Conservation (phyloP, 805 yeast species). For the Yarrowia osloensis region DNA sequence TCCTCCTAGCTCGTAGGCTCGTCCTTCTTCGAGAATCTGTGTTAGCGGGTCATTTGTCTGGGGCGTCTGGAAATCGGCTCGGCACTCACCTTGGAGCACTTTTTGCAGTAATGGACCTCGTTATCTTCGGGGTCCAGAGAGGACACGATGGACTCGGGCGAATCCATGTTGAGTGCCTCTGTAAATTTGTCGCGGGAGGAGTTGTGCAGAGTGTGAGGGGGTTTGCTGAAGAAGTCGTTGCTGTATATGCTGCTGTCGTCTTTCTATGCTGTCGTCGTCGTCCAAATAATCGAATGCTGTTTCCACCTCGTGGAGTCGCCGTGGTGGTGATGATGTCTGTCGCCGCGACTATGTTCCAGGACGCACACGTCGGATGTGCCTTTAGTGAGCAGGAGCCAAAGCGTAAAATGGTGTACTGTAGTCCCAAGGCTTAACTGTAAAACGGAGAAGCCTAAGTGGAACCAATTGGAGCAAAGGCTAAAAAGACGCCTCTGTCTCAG, state of each 20-base stretch:
- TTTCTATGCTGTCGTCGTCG: neutral
- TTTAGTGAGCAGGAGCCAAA: constrained; percentile 21
- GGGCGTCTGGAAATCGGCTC: too few species aligned
- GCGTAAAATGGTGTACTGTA: constrained; percentile 4
- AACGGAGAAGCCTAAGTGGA: constrained; percentile 4
- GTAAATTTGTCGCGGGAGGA: too few species aligned
- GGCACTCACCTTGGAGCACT: constrained; percentile 36
- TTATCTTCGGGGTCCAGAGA: constrained; percentile 33
- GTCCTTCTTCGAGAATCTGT: constrained; percentile 74
- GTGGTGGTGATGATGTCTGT: neutral
- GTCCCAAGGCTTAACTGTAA: constrained; percentile 8
- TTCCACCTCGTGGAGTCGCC: too few species aligned
- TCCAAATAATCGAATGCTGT: too few species aligned
- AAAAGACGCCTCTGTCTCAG: constrained; percentile 27
- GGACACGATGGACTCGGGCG: constrained; percentile 30
- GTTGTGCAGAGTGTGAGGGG: too few species aligned
- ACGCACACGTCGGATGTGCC: constrained; percentile 12
- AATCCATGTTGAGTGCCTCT: constrained; percentile 2
- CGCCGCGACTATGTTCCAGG: neutral
- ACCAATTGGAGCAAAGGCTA: constrained; percentile 18
- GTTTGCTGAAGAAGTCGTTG: too few species aligned
- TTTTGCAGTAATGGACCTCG: constrained; percentile 38
- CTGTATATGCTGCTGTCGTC: too few species aligned
- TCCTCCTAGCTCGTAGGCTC: constrained; percentile 84
- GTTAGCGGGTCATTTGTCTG: neutral